These are phyloP conservation scores for Spergularia azorica DNA, from an alignment of 179 eudicot species.

Conservation along the genomic window DNA sequence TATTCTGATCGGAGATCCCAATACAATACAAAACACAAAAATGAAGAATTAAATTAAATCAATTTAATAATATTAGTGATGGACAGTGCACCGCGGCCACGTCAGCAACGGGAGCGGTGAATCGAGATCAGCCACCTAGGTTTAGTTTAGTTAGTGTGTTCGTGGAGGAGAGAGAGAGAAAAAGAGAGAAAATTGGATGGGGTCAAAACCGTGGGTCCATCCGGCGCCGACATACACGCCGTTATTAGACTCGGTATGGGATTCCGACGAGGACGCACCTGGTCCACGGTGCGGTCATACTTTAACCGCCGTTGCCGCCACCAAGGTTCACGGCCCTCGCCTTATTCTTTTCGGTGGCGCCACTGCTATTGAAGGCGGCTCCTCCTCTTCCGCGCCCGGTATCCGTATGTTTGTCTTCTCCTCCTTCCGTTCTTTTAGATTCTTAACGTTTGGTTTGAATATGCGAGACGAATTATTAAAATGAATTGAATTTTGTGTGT, in stretches of 20 bases:
- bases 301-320: constrained; percentile 79
- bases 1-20: constrained; percentile 11
- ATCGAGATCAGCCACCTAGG: not conserved
- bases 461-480: too few species aligned
- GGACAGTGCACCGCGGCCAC: not conserved
- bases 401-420: constrained; percentile 30
- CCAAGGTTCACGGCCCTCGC: constrained; percentile 80
- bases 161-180: not conserved
- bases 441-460: not conserved
- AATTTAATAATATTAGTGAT: not conserved
- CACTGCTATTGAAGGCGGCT: constrained; percentile 89
- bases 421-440: not conserved
- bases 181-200: constrained; percentile 34
- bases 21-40: not conserved
- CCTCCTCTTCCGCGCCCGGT: constrained; percentile 49
- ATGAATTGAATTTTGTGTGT: not conserved
- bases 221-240: constrained; percentile 79
- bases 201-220: constrained; percentile 69
- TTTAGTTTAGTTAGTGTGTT: not conserved
- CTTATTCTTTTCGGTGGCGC: constrained; percentile 96
- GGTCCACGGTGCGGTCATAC: constrained; percentile 88
- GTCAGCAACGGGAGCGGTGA: not conserved
- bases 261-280: constrained; percentile 82
- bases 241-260: constrained; percentile 67
- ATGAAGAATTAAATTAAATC: not conserved